Conservation (phyloP, 1,139 yeast genomes). For the Lizanozyma gosingica region DNA sequence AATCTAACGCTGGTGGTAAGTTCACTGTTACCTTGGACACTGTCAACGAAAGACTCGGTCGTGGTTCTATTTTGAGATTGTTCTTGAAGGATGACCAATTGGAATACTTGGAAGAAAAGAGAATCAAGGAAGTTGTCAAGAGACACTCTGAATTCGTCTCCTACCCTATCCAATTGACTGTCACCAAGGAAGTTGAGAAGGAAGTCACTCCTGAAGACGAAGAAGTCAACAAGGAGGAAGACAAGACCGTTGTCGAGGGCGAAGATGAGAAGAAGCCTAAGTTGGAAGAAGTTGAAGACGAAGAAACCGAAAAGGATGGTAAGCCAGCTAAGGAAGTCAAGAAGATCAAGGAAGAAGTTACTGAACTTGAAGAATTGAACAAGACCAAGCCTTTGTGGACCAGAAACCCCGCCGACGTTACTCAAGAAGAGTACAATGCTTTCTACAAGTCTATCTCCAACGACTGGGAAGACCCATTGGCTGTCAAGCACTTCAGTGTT, state of each 20-base stretch:
- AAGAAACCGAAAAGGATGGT: conserved; percentile 51
- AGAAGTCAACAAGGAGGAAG: conserved; percentile 36
- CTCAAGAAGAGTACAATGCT: conserved; percentile 98
- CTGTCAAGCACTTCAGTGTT: conserved; percentile 98
- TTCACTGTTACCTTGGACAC: conserved; percentile 93
- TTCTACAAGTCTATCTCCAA: conserved; percentile 99
- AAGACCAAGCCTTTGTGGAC: conserved; percentile 99
- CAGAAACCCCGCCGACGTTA: conserved; percentile 94
- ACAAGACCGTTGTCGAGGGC: conserved; percentile 49
- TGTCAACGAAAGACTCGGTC: conserved; percentile 72
- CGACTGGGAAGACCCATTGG: conserved; percentile 99
- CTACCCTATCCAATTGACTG: conserved; percentile 97
- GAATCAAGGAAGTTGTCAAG: conserved; percentile 98
- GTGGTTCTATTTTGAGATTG: conserved; percentile 95
- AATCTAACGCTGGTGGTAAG: conserved; percentile 99
- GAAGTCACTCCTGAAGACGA: conserved; percentile 74
- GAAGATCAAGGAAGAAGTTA: conserved; percentile 77
- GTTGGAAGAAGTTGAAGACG: conserved; percentile 64
- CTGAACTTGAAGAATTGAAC: conserved; percentile 95
- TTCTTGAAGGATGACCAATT: conserved; percentile 98
- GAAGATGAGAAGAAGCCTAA: conserved; percentile 47
- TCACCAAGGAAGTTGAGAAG: conserved; percentile 97
- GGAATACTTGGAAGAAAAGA: conserved; percentile 98
- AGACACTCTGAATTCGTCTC: conserved; percentile 99
- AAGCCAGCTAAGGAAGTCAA: conserved; percentile 67